These are phyloP conservation scores for Acidiella bohemica DNA, from an alignment of 495 filamentous ascomycete species.

Conservation along the genomic window DNA sequence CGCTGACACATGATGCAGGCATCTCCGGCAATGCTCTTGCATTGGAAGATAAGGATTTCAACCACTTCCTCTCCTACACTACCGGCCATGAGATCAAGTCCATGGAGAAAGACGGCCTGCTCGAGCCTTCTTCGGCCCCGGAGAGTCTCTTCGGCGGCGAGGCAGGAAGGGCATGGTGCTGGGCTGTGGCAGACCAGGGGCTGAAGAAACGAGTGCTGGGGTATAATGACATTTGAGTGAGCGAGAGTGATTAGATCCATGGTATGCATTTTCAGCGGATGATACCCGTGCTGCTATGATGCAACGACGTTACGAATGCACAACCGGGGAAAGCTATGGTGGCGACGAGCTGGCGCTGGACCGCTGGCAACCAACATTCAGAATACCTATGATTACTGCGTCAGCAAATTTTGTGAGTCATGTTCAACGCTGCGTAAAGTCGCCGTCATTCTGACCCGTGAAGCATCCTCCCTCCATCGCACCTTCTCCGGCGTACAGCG, in stretches of 20 bases:
- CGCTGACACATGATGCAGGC: constrained; percentile 16
- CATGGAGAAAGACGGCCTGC: constrained; percentile 34
- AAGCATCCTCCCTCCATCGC: no score
- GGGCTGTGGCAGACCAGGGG: constrained; percentile 31
- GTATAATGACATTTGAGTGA: constrained; percentile 34
- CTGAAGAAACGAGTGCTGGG: constrained; percentile 31
- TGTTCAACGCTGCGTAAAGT: no score
- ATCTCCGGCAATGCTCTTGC: constrained; percentile 49
- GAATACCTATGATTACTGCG: no score
- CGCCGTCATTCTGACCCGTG: no score
- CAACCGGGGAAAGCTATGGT: no score
- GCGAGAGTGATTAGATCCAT: constrained; percentile 1
- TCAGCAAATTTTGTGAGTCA: no score
- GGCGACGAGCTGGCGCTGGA: no score
- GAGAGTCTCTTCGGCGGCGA: constrained; percentile 33
- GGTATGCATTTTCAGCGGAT: no score
- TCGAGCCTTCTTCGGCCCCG: constrained; percentile 31
- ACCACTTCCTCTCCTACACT: constrained; percentile 41
- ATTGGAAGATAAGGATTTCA: constrained; percentile 29
- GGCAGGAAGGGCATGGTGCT: constrained; percentile 37
- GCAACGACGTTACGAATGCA: no score
- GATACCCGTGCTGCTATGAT: no score
- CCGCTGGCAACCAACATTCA: no score
- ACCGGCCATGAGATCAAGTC: constrained; percentile 36
- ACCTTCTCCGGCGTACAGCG: no score